Evolutionary conservation across 1,139 yeast species (phyloP).

Genomic region (Taphrina deformans): DNA sequence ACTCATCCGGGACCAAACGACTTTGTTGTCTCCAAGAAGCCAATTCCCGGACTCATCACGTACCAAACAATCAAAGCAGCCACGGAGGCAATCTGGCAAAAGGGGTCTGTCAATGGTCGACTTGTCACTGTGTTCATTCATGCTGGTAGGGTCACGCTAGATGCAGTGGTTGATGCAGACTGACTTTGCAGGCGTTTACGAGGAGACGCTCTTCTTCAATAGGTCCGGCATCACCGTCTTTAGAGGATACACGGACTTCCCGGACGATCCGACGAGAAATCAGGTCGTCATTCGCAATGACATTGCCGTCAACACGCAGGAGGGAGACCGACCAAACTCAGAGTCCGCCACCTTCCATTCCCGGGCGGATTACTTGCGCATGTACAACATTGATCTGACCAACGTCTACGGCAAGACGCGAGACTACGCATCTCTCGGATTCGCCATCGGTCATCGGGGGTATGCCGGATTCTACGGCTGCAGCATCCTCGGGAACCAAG

Average conservation of each 20-base stretch:
- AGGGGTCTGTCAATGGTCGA: not conserved
- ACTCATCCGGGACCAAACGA: not conserved
- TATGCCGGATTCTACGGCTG: not conserved
- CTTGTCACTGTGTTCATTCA: constrained; percentile 5
- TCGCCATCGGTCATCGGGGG: constrained; percentile 4
- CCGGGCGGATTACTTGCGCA: constrained; percentile 7
- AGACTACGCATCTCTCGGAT: constrained; percentile 8
- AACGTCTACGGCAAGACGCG: constrained; percentile 45
- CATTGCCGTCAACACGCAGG: constrained; percentile 1
- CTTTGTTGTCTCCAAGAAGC: constrained; percentile 8
- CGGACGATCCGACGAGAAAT: not conserved
- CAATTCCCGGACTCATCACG: not conserved
- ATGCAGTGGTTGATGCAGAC: not conserved
- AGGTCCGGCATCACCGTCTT: constrained; percentile 17
- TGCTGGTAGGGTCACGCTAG: not conserved
- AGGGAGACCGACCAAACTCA: not conserved
- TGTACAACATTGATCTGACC: constrained; percentile 43
- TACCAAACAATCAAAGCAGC: not conserved
- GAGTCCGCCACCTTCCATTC: constrained; percentile 11
- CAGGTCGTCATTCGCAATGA: not conserved
- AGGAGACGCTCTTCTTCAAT: constrained; percentile 4
- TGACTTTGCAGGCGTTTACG: not conserved
- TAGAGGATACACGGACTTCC: constrained; percentile 5
- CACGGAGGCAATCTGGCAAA: not conserved
- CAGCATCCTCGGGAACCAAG: not conserved